These are phyloP conservation scores for Paraurostyla sp. DNA, from an alignment of 73 alveolate species.

Conservation along the genomic window DNA sequence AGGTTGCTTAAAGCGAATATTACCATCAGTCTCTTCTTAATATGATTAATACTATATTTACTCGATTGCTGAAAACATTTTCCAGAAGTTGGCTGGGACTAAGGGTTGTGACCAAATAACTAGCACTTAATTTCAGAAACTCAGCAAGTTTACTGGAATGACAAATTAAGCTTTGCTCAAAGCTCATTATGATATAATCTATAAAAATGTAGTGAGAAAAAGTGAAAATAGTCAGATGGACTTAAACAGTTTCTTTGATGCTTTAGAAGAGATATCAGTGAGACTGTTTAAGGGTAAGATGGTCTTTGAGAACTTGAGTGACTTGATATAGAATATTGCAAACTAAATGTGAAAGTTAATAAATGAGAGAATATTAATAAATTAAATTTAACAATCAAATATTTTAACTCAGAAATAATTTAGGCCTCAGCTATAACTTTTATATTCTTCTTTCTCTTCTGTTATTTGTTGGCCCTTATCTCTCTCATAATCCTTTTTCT, in stretches of 20 bases:
- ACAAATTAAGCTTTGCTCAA: constrained; percentile 31
- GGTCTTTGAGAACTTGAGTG: constrained; percentile 19
- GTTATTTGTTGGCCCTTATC: no score
- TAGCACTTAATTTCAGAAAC: constrained; percentile 15
- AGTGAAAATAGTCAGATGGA: constrained; percentile 56
- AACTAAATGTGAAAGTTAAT: constrained; percentile 16
- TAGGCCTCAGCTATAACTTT: no score
- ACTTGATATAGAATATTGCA: neutral
- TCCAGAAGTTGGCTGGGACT: constrained; percentile 35
- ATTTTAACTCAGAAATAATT: no score
- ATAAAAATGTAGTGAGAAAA: constrained; percentile 47
- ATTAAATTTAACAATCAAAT: neutral
- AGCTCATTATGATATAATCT: constrained; percentile 60
- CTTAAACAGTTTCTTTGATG: constrained; percentile 50
- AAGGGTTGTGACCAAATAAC: constrained; percentile 29
- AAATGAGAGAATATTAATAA: neutral
- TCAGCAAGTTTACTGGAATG: constrained; percentile 4
- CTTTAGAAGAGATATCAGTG: constrained; percentile 34
- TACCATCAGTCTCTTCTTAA: constrained; percentile 1
- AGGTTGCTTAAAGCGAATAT: constrained; percentile 20
- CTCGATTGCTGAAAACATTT: constrained; percentile 9
- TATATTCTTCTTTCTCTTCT: no score
- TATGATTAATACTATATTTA: constrained; percentile 49
- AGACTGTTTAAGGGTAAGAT: neutral
- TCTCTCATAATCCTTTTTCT: no score